Evolutionary conservation across 441 rosid genomes (phyloP).

Genomic region (Populus hybrid): DNA sequence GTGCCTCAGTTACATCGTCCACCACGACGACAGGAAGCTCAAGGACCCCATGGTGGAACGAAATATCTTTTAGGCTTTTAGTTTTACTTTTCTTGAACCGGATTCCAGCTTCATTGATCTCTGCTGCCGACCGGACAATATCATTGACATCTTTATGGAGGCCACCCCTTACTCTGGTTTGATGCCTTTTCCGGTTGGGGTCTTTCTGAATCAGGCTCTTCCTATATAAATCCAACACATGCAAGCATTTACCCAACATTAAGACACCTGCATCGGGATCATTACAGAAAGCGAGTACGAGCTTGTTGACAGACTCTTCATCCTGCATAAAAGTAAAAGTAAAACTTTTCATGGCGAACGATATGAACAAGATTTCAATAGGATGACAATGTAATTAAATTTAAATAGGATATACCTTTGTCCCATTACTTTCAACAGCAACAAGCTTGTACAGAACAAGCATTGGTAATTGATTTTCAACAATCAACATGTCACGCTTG

Average conservation of each 20-base stretch:
- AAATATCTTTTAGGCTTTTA: slow-evolving; percentile 38
- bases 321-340: slow-evolving; percentile 25
- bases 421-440: slow-evolving; percentile 22
- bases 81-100: slow-evolving; percentile 31
- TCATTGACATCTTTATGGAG: slow-evolving; percentile 6
- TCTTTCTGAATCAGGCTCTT: slow-evolving; percentile 24
- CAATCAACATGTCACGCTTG: slow-evolving; percentile 42
- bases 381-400: background rate
- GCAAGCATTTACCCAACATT: slow-evolving; percentile 31
- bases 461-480: slow-evolving; percentile 50
- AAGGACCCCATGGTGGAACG: slow-evolving; percentile 31
- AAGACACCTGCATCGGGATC: slow-evolving; percentile 6
- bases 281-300: slow-evolving; percentile 33
- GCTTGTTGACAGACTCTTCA: slow-evolving; percentile 26
- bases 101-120: slow-evolving; percentile 43
- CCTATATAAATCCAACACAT: slow-evolving; percentile 37
- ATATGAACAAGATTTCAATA: background rate
- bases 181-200: background rate
- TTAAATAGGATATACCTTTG: slow-evolving; percentile 17
- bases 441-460: slow-evolving; percentile 28
- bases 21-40: slow-evolving; percentile 33
- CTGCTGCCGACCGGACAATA: slow-evolving; percentile 38
- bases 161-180: background rate
- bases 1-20: slow-evolving; percentile 42
- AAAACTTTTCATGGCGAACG: background rate